These are phyloP conservation scores for Fraxinus dipetala DNA, from an alignment of 305 asterid genomes.

Conservation along the genomic window DNA sequence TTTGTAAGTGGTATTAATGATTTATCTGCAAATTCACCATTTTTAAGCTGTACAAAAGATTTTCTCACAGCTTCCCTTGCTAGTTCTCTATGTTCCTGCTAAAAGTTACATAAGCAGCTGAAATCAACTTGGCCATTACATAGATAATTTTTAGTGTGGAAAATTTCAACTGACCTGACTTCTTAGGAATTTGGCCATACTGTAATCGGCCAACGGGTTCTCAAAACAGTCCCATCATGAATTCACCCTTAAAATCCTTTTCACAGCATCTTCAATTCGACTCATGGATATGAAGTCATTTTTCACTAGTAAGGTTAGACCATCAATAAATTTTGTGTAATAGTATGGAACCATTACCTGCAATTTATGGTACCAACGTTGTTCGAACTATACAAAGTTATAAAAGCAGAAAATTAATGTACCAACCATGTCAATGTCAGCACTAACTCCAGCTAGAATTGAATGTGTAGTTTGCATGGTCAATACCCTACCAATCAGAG, in stretches of 20 bases:
- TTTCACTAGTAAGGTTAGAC: conserved; percentile 49
- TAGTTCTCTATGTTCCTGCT: conserved; percentile 46
- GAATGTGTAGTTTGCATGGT: conserved; percentile 57
- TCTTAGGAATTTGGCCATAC: conserved; percentile 60
- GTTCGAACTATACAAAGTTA: background rate
- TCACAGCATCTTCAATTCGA: conserved; percentile 70
- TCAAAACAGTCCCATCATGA: conserved; percentile 69
- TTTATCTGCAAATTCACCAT: conserved; percentile 29
- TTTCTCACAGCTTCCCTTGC: conserved; percentile 58
- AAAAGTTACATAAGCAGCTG: background rate
- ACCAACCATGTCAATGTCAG: conserved; percentile 57
- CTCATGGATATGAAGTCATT: conserved; percentile 40
- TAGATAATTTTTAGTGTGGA: too few relatives aligned
- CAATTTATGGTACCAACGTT: background rate
- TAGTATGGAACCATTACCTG: conserved; percentile 70
- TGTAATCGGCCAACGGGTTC: conserved; percentile 58
- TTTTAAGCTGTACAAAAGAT: conserved; percentile 45
- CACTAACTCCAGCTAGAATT: conserved; percentile 40
- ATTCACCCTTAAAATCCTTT: conserved; percentile 63
- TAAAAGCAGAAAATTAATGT: background rate
- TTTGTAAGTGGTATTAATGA: conserved; percentile 41
- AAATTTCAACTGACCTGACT: conserved; percentile 33
- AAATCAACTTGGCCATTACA: background rate
- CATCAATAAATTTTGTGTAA: conserved; percentile 54
- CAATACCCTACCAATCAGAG: conserved; percentile 67